phyloP scores from a whole-genome alignment of 2,329 filamentous ascomycete genomes.

The Lizonia empirigonia region DNA sequence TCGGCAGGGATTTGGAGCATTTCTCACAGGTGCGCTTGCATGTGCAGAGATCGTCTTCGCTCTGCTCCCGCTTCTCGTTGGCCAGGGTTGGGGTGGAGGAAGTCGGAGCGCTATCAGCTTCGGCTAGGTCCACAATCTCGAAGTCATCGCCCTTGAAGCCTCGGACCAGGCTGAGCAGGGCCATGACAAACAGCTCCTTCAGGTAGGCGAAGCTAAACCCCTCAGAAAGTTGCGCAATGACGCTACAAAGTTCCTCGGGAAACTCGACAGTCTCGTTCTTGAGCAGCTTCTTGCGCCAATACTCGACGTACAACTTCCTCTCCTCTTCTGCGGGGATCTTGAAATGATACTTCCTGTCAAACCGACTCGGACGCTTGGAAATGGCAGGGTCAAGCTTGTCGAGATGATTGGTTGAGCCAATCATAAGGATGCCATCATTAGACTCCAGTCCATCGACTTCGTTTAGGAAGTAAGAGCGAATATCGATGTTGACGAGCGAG shows the following conservation, averaged over 20 bases:
- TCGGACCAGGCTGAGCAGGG: constrained; percentile 44
- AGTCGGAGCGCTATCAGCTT: constrained; percentile 21
- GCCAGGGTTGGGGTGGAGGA: not conserved
- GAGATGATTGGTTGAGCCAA: constrained; percentile 67
- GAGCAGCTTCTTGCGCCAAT: constrained; percentile 49
- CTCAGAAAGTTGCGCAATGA: constrained; percentile 45
- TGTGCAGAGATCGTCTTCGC: constrained; percentile 19
- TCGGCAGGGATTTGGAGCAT: constrained; percentile 25
- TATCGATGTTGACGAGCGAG: constrained; percentile 62
- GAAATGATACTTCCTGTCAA: constrained; percentile 54
- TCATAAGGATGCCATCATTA: constrained; percentile 72
- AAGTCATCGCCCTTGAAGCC: constrained; percentile 35
- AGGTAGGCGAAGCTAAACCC: constrained; percentile 52
- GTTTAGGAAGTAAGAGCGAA: constrained; percentile 72
- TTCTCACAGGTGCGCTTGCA: constrained; percentile 26
- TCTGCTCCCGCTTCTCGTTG: not conserved
- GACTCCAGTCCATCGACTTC: constrained; percentile 70
- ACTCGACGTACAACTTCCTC: constrained; percentile 47
- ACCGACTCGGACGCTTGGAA: constrained; percentile 51
- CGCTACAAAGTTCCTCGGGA: constrained; percentile 41
- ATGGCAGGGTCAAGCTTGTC: constrained; percentile 69
- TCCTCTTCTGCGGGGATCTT: constrained; percentile 44
- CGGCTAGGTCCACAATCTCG: constrained; percentile 32
- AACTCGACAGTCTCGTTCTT: constrained; percentile 44
- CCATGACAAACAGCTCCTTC: constrained; percentile 50